Conservation (phyloP, 2,329 filamentous ascomycete genomes). For the Diaporthe velutina region DNA sequence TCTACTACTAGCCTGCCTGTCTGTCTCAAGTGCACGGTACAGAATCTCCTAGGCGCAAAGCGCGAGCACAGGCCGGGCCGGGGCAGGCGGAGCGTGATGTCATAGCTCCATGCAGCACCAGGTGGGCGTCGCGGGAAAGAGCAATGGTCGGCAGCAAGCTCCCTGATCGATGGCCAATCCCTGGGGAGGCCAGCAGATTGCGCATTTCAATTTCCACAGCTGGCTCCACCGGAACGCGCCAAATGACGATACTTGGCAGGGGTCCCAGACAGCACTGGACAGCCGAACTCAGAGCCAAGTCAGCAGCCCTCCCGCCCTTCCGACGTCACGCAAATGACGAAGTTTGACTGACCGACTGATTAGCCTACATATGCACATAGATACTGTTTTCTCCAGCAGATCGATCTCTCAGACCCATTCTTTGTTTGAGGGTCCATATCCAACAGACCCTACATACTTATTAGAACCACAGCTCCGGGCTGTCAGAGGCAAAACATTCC, state of each 20-base stretch:
- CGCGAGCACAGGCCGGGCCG: background rate
- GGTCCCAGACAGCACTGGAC: background rate
- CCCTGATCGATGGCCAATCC: constrained; percentile 2
- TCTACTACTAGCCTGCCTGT: background rate
- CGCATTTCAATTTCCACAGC: constrained; percentile 20
- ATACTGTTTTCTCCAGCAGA: background rate
- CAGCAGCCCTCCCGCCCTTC: background rate
- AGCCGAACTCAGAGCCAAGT: background rate
- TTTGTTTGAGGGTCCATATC: background rate
- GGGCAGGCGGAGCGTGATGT: constrained; percentile 14
- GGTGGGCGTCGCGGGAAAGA: background rate
- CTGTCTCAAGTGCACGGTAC: background rate
- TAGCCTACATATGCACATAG: background rate
- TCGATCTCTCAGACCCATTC: background rate
- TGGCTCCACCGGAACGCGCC: background rate
- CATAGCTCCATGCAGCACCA: constrained; percentile 6
- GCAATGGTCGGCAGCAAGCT: background rate
- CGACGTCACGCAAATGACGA: constrained; percentile 25
- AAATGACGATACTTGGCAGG: constrained; percentile 23
- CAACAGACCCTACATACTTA: background rate
- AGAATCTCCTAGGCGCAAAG: background rate
- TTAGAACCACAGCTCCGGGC: background rate
- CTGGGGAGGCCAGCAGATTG: background rate
- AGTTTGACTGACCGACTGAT: background rate
- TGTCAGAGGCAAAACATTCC: background rate